Evolutionary conservation across 257 asterid genomes (phyloP).

Genomic region (Solanum virginianum): DNA sequence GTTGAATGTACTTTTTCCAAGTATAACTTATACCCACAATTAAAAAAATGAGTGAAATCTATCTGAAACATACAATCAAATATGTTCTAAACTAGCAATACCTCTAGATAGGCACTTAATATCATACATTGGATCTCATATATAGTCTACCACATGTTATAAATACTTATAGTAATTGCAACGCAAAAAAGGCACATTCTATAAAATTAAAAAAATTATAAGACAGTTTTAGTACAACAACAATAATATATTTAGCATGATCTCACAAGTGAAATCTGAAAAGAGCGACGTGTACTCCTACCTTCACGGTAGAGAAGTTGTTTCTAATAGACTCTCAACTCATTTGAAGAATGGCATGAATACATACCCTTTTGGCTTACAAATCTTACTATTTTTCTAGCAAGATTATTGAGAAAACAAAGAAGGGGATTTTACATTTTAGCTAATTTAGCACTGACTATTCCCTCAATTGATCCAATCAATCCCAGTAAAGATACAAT

Average conservation of each 20-base stretch:
- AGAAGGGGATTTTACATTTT: neutral
- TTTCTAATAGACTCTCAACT: neutral
- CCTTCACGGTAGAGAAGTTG: neutral
- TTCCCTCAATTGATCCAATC: constrained; percentile 50
- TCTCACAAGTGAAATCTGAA: too few species aligned
- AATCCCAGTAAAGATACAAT: constrained; percentile 32
- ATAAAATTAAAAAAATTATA: too few species aligned
- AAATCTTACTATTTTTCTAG: neutral
- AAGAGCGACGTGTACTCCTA: neutral
- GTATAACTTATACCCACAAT: neutral
- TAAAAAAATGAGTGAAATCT: neutral
- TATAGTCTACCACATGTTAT: too few species aligned
- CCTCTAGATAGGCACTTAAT: neutral
- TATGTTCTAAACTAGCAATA: neutral
- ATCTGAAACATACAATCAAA: neutral
- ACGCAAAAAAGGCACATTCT: too few species aligned
- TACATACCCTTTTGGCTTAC: neutral
- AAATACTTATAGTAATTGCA: too few species aligned
- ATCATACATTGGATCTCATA: neutral
- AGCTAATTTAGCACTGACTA: constrained; percentile 28
- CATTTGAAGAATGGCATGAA: neutral
- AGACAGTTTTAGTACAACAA: too few species aligned
- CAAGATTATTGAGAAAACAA: neutral
- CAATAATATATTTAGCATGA: too few species aligned
- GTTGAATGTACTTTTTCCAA: neutral